A percentile compares a stretch with the other conserved stretches of the same genome.
Evolutionary conservation across 306 rosid genomes (phyloP).

Genomic region (Trifolium fragiferum): DNA sequence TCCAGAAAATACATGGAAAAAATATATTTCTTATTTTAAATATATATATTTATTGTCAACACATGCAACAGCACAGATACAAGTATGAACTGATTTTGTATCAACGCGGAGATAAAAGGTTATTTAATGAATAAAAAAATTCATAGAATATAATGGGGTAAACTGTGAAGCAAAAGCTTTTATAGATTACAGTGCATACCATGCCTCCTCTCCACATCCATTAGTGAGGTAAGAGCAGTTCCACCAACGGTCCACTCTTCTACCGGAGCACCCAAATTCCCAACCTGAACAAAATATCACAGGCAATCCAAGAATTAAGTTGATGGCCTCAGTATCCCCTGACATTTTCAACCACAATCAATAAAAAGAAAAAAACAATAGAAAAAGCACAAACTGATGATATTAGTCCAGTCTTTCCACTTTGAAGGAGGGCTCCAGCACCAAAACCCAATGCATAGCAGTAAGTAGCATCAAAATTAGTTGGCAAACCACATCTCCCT

Average conservation of each 20-base stretch:
- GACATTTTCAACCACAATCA: slow-evolving; percentile 35
- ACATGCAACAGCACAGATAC: slow-evolving; percentile 4
- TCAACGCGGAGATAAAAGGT: slow-evolving; percentile 29
- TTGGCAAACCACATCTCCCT: slow-evolving; percentile 98
- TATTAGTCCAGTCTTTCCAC: slow-evolving; percentile 91
- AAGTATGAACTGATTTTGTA: slow-evolving; percentile 11
- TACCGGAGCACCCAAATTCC: slow-evolving; percentile 85
- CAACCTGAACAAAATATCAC: slow-evolving; percentile 68
- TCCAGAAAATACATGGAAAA: slow-evolving; percentile 15
- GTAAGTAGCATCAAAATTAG: slow-evolving; percentile 90
- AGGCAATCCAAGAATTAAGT: slow-evolving; percentile 30
- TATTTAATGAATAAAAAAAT: not conserved
- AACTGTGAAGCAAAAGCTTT: slow-evolving; percentile 11
- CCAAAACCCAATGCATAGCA: slow-evolving; percentile 97
- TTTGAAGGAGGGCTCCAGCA: slow-evolving; percentile 93
- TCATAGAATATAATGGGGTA: slow-evolving; percentile 20
- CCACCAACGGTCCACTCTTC: slow-evolving; percentile 98
- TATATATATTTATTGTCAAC: slow-evolving; percentile 1
- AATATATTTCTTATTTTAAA: slow-evolving; percentile 1
- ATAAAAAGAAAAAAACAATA: not conserved
- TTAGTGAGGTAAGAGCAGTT: slow-evolving; percentile 83
- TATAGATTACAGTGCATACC: slow-evolving; percentile 55
- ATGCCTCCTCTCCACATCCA: slow-evolving; percentile 99
- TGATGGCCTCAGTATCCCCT: slow-evolving; percentile 14
- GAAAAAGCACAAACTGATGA: slow-evolving; percentile 76